A percentile compares a stretch with the other conserved stretches of the same genome.
These are phyloP conservation scores for Candida fluviatilis DNA, from an alignment of 805 yeast genomes.

Conservation along the genomic window DNA sequence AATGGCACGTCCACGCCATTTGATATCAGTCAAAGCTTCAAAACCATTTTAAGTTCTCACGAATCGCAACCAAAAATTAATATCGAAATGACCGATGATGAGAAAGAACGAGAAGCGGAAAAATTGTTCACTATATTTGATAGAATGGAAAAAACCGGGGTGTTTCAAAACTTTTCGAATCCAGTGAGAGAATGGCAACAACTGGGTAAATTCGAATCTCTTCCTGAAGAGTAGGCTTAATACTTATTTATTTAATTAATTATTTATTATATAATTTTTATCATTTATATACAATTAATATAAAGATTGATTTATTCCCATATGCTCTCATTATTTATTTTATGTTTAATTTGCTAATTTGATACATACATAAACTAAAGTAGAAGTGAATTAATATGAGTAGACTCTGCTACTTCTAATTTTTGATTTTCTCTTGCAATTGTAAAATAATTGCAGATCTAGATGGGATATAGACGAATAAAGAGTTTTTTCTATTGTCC, in stretches of 20 bases:
- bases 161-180: constrained; percentile 32
- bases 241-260: too few relatives aligned
- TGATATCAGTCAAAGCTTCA: constrained; percentile 3
- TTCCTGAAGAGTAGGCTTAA: constrained; percentile 2
- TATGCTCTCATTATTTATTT: too few relatives aligned
- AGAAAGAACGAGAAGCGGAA: constrained; percentile 43
- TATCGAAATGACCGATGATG: constrained; percentile 33
- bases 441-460: constrained; percentile 49
- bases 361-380: not conserved
- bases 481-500: constrained; percentile 73
- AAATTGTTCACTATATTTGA: constrained; percentile 38
- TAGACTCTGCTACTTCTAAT: constrained; percentile 1
- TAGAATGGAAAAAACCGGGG: constrained; percentile 33
- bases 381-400: not conserved
- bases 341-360: too few relatives aligned
- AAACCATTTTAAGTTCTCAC: not conserved
- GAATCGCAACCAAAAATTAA: not conserved
- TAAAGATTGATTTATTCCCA: too few relatives aligned
- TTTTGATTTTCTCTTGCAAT: constrained; percentile 22
- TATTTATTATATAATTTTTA: too few relatives aligned
- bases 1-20: not conserved
- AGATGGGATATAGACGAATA: constrained; percentile 79
- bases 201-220: constrained; percentile 24
- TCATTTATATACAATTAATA: too few relatives aligned
- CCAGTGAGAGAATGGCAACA: constrained; percentile 37